A percentile compares a stretch with the other conserved stretches of the same genome.
These are phyloP conservation scores for Nakaseomyces uthaithaninus DNA, from an alignment of 1,139 yeast species.

Conservation along the genomic window DNA sequence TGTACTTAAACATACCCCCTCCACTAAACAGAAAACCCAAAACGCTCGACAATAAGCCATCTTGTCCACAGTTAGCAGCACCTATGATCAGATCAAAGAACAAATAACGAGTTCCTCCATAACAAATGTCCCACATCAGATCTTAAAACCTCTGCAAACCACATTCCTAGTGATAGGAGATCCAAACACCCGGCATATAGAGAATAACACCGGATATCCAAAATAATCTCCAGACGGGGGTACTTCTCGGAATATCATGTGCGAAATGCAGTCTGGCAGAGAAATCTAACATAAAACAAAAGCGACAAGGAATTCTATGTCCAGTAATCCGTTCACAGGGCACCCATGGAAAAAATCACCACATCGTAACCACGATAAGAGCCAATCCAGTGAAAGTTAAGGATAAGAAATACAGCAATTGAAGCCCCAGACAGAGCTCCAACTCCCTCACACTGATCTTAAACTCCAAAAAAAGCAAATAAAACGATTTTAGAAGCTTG, in stretches of 20 bases:
- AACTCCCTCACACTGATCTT: not conserved
- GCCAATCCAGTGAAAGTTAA: too few species aligned
- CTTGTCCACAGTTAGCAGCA: not conserved
- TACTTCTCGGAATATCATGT: not conserved
- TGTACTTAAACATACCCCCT: not conserved
- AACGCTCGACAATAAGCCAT: too few species aligned
- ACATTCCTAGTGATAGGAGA: slow-evolving; percentile 1
- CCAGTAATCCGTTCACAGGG: not conserved
- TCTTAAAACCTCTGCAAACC: too few species aligned
- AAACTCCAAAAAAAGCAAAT: not conserved
- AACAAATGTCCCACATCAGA: too few species aligned
- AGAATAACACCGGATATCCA: not conserved
- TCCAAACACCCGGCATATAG: slow-evolving; percentile 1
- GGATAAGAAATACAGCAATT: not conserved
- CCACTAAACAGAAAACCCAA: too few species aligned
- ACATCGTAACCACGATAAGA: too few species aligned
- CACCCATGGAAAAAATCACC: not conserved
- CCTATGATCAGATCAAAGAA: not conserved
- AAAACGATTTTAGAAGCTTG: not conserved
- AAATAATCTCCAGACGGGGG: slow-evolving; percentile 4
- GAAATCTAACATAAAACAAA: not conserved
- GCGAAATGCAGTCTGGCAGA: not conserved
- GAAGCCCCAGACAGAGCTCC: slow-evolving; percentile 1
- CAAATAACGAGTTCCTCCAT: not conserved
- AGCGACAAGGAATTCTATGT: not conserved